phyloP scores from a whole-genome alignment of 352 stramenopile species.

The Phytophthora pinifolia region DNA sequence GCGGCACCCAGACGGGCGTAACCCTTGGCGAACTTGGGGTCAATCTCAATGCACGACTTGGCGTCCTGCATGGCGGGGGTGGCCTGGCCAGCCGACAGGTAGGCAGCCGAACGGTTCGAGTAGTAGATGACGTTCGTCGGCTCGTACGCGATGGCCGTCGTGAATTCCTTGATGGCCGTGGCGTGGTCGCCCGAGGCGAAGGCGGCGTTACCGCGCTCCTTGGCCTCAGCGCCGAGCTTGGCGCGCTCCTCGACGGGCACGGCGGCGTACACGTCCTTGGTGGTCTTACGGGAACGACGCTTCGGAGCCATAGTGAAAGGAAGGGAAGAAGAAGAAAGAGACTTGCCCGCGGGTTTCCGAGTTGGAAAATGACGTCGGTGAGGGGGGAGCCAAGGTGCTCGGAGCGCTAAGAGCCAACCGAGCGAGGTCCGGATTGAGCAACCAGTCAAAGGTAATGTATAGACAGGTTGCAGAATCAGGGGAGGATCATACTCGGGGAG shows the following conservation, averaged over 20 bases:
- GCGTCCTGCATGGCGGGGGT: constrained; percentile 83
- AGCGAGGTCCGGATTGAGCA: constrained; percentile 23
- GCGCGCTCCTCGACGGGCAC: constrained; percentile 64
- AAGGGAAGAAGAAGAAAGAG: constrained; percentile 8
- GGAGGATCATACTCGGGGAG: constrained; percentile 2
- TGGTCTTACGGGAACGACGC: constrained; percentile 81
- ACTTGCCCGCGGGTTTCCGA: constrained; percentile 37
- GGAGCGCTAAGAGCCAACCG: constrained; percentile 34
- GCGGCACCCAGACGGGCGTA: constrained; percentile 84
- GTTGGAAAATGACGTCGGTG: constrained; percentile 50
- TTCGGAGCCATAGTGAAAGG: constrained; percentile 68
- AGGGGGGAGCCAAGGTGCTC: background rate
- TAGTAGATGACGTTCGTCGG: constrained; percentile 88
- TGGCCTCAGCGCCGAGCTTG: constrained; percentile 79
- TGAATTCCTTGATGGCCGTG: constrained; percentile 90
- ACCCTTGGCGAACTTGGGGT: constrained; percentile 86
- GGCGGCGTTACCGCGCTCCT: constrained; percentile 83
- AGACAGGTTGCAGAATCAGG: constrained; percentile 13
- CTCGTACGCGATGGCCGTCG: constrained; percentile 83
- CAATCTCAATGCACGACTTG: constrained; percentile 85
- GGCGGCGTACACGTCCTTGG: constrained; percentile 78
- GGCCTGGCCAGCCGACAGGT: constrained; percentile 77
- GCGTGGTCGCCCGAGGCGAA: constrained; percentile 77
- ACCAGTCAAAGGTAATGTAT: background rate
- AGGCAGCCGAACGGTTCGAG: constrained; percentile 87